These are phyloP conservation scores for Cardiospermum halicacabum DNA, from an alignment of 345 rosid genomes.

Conservation along the genomic window DNA sequence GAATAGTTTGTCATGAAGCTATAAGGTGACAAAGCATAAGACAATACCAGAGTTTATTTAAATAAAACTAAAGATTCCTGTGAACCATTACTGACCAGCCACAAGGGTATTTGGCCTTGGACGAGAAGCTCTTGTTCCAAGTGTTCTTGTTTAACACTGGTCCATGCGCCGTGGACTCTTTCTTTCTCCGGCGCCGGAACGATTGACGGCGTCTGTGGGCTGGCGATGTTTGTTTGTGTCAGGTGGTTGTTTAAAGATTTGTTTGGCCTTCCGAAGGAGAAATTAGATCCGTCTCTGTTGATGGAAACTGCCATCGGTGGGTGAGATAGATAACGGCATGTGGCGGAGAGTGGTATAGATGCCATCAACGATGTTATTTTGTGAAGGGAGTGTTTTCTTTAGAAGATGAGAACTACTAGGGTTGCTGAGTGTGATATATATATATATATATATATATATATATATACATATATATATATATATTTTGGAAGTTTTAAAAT, in stretches of 20 bases:
- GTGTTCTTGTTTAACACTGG: slow-evolving; percentile 64
- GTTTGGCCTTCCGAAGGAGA: background rate
- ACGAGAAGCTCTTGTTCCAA: slow-evolving; percentile 86
- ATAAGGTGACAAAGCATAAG: background rate
- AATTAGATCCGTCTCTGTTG: slow-evolving; percentile 9
- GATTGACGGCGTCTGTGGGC: slow-evolving; percentile 15
- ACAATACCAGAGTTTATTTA: background rate
- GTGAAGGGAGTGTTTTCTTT: background rate
- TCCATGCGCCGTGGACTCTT: slow-evolving; percentile 70
- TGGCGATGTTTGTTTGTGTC: slow-evolving; percentile 29
- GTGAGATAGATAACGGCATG: slow-evolving; percentile 17
- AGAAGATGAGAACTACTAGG: background rate
- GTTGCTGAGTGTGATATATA: background rate
- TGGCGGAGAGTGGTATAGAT: slow-evolving; percentile 28
- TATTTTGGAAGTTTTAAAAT: too few species aligned
- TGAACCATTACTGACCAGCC: slow-evolving; percentile 98
- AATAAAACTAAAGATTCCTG: too few species aligned
- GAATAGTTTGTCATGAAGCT: background rate
- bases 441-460: background rate
- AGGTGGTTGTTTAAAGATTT: too few species aligned
- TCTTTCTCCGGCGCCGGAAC: slow-evolving; percentile 33
- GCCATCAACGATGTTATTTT: slow-evolving; percentile 32
- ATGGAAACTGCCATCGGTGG: slow-evolving; percentile 20
- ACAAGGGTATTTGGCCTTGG: slow-evolving; percentile 72
- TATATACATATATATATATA: background rate